These are phyloP conservation scores for Sporobolomyces phaffii DNA, from an alignment of 768 basidiomycete species.

Conservation along the genomic window DNA sequence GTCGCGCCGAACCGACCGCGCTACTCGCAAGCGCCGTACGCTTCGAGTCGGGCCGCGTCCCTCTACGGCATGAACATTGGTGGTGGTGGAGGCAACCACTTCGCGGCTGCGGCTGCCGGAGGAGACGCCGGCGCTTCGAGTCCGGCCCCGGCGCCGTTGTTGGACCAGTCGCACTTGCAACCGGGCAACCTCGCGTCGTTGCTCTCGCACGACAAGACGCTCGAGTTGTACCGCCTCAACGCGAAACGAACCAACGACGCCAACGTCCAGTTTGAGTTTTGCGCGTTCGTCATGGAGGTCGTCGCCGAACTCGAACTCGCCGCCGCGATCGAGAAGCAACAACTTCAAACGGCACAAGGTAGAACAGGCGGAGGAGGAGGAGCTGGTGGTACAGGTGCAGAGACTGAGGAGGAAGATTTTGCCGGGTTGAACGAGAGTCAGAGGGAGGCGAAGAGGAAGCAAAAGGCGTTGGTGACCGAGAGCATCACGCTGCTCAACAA, in stretches of 20 bases:
- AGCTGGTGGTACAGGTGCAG: no score
- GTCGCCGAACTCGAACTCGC: constrained; percentile 69
- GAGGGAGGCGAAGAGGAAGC: constrained; percentile 44
- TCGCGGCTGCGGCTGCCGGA: no score
- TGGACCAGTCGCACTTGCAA: constrained; percentile 42
- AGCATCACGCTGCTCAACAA: constrained; percentile 79
- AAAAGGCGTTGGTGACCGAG: constrained; percentile 74
- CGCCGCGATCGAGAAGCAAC: constrained; percentile 39
- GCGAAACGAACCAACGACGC: constrained; percentile 99
- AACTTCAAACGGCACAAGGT: no score
- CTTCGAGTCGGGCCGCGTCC: constrained; percentile 18
- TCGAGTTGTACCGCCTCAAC: constrained; percentile 93
- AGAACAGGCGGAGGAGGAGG: not conserved
- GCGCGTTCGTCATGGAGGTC: constrained; percentile 97
- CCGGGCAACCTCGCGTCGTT: constrained; percentile 80
- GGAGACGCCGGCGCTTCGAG: not conserved
- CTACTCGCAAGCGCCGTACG: constrained; percentile 30
- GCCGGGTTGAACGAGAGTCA: constrained; percentile 7
- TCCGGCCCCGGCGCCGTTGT: constrained; percentile 25
- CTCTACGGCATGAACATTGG: constrained; percentile 14
- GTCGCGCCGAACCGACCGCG: constrained; percentile 9
- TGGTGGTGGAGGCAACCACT: not conserved
- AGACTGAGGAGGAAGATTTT: no score
- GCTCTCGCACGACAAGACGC: constrained; percentile 88
- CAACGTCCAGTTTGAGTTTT: constrained; percentile 94